Conservation (phyloP, 441 rosid genomes). For the Metrosideros polymorpha region DNA sequence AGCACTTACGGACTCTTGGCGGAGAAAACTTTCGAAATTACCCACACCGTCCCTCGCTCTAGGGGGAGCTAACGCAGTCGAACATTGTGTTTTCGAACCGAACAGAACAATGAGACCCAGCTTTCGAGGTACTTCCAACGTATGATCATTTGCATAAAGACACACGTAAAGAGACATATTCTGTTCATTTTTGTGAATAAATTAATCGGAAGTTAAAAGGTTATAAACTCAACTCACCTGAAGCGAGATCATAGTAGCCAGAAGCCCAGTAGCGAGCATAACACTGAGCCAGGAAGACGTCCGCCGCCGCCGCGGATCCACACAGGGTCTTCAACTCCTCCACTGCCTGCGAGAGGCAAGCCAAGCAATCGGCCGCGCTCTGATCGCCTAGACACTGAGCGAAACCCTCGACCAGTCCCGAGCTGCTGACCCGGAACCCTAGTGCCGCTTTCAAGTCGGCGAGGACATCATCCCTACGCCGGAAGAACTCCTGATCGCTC, state of each 20-base stretch:
- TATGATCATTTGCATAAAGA: neutral
- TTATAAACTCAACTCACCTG: slow-evolving; percentile 18
- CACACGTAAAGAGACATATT: neutral
- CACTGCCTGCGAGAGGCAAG: slow-evolving; percentile 43
- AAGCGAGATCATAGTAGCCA: slow-evolving; percentile 49
- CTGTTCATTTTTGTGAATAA: neutral
- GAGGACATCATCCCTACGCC: slow-evolving; percentile 50
- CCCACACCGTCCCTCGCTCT: neutral
- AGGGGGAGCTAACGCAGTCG: neutral
- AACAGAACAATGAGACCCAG: neutral
- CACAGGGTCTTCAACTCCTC: slow-evolving; percentile 41
- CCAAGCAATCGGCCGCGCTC: slow-evolving; percentile 35
- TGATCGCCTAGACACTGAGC: slow-evolving; percentile 65
- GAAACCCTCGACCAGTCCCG: slow-evolving; percentile 69
- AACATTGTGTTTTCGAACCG: neutral
- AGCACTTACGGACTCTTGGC: slow-evolving; percentile 3
- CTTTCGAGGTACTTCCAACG: neutral
- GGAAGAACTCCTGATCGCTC: slow-evolving; percentile 38
- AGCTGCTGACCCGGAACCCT: slow-evolving; percentile 66
- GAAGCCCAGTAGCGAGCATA: slow-evolving; percentile 73
- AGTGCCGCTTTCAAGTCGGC: slow-evolving; percentile 36
- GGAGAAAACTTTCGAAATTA: neutral
- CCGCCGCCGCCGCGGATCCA: slow-evolving; percentile 63
- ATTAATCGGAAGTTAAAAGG: neutral
- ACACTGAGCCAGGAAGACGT: slow-evolving; percentile 56